Base-by-base conservation (phyloP, 495 filamentous ascomycete genomes). In the Aspergillus incahuasiensis region DNA sequence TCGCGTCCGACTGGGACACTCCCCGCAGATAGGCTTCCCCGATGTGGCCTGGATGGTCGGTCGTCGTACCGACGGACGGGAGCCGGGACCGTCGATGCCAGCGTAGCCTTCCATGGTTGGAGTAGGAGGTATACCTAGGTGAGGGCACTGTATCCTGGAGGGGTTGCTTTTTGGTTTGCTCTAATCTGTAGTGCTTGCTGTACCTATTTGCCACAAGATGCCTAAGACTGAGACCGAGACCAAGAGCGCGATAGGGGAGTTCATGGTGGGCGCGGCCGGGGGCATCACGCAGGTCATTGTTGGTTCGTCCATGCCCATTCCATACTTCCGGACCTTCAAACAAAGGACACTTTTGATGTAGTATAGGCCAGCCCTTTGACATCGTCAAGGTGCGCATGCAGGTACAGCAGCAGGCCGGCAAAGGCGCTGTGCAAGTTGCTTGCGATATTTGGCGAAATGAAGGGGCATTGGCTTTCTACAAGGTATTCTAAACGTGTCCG, bases 321-420 rank as follows among this genome's bases (percentile, higher is more conserved):
- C 24, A 25, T 4, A 8, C 25, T 19, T 15, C 18, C 20, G 7
- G n/a, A n/a, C n/a, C n/a, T n/a, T n/a, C n/a, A 32, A 46, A 15
- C 11, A 46, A 20, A 7, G n/a, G n/a, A 28, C 30, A 5, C 9
- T 1, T 7, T 35, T 58, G 25, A 47, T 28, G 18, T 19, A 12
- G 25, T 25, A 45, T 62, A 92, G 89, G 89, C 62, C 90, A 95
- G 72, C 90, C 89, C 54, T 92, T 92, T 70, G 82, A 94, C 74
- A 92, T 95, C 35, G 85, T 95, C 62, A 95, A 95, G 74, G 90
- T 95, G 58, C 85, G 90, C 25, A 79, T 95, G 7, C 90, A 95
- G 73, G 92, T 90, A n/a, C n/a, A n/a, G n/a, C n/a, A n/a, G 7
- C 82, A 44, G 77, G 72, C 20, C 68, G 89, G 90, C 72, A 72